phyloP scores from a whole-genome alignment of 2,329 filamentous ascomycete genomes.

The Ophiostoma angusticollis region DNA sequence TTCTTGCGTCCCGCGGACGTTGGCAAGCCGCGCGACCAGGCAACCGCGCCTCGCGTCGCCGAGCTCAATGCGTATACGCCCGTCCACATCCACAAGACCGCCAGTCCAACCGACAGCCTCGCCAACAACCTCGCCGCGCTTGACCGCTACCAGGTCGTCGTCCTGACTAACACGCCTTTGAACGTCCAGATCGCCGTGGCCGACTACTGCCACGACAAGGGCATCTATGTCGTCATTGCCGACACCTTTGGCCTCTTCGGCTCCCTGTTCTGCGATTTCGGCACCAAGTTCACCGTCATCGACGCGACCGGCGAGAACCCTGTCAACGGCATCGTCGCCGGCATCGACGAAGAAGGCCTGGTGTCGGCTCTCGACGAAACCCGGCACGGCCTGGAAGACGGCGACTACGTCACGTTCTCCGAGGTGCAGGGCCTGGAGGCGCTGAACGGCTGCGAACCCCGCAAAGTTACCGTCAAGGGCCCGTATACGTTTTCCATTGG shows the following conservation, averaged over 20 bases:
- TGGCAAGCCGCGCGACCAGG: conserved; percentile 77
- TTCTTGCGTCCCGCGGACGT: conserved; percentile 83
- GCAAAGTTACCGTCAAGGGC: conserved; percentile 86
- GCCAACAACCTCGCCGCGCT: conserved; percentile 66
- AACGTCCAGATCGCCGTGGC: conserved; percentile 71
- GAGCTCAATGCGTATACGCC: conserved; percentile 96
- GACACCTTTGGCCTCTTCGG: conserved; percentile 93
- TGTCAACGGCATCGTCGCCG: conserved; percentile 76
- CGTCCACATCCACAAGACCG: conserved; percentile 59
- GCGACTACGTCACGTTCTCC: conserved; percentile 89
- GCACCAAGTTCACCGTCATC: conserved; percentile 79
- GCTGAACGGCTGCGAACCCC: conserved; percentile 70
- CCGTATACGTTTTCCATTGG: conserved; percentile 97
- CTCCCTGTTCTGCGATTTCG: conserved; percentile 94
- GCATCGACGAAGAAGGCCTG: conserved; percentile 76
- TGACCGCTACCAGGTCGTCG: conserved; percentile 84
- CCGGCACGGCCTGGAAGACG: conserved; percentile 87
- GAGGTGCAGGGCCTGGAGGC: conserved; percentile 87
- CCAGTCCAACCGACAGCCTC: conserved; percentile 40
- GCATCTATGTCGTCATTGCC: conserved; percentile 76
- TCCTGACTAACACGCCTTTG: conserved; percentile 73
- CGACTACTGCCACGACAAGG: conserved; percentile 88
- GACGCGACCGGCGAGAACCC: conserved; percentile 86
- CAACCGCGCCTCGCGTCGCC: conserved; percentile 77
- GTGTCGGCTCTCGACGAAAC: conserved; percentile 93